phyloP scores from a whole-genome alignment of 305 asterid species.

The Fraxinus nigra region DNA sequence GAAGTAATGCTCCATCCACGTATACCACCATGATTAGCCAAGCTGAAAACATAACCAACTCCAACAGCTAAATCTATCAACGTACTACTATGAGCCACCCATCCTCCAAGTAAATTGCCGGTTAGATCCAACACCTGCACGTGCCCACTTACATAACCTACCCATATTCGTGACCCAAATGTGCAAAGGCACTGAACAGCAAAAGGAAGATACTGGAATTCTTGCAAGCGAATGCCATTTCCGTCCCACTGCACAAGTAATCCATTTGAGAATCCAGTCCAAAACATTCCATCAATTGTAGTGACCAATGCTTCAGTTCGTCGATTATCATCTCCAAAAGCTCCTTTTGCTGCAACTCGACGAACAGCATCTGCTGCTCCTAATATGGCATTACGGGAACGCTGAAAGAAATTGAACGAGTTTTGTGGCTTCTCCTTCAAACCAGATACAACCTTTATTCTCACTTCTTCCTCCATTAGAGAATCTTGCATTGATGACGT shows the following conservation, averaged over 20 bases:
- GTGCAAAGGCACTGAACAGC: conserved; percentile 76
- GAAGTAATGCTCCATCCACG: conserved; percentile 92
- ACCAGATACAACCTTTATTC: conserved; percentile 45
- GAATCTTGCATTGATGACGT: conserved; percentile 49
- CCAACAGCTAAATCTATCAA: conserved; percentile 74
- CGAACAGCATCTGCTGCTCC: conserved; percentile 99
- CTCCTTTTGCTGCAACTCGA: conserved; percentile 82
- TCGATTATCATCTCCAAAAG: conserved; percentile 77
- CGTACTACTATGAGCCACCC: conserved; percentile 87
- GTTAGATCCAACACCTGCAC: conserved; percentile 81
- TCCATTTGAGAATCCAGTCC: conserved; percentile 92
- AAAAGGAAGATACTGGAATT: conserved; percentile 65
- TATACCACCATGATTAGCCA: conserved; percentile 96
- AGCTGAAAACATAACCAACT: conserved; percentile 60
- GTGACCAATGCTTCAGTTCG: conserved; percentile 72
- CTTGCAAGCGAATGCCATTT: conserved; percentile 72
- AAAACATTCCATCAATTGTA: conserved; percentile 75
- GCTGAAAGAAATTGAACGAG: conserved; percentile 79
- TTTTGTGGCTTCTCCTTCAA: conserved; percentile 68
- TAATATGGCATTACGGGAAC: conserved; percentile 85
- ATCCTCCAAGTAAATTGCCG: conserved; percentile 78
- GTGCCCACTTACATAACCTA: conserved; percentile 79
- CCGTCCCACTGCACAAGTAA: conserved; percentile 90
- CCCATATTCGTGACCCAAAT: conserved; percentile 77
- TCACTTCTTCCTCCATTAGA: conserved; percentile 62